Percentiles rank a stretch among this genome's conserved stretches.
Conservation (phyloP, 2,329 filamentous ascomycete genomes). For the Knufia fluminis region DNA sequence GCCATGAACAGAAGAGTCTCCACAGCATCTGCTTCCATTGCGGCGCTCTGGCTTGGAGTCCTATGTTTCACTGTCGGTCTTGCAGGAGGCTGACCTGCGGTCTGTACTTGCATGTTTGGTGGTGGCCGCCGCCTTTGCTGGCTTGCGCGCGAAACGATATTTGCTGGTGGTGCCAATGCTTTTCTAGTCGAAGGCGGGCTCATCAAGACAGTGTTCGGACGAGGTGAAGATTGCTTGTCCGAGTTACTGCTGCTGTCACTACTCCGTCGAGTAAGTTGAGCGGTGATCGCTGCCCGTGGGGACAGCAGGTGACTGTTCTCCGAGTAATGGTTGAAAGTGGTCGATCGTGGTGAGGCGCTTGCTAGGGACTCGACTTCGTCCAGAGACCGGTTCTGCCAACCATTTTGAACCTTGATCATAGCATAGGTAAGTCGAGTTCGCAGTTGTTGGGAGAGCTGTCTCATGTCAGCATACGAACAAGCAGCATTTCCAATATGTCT, state of each 20-base stretch:
- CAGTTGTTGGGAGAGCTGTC: conserved; percentile 65
- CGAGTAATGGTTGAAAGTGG: conserved; percentile 45
- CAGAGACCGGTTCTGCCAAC: conserved; percentile 71
- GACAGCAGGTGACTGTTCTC: conserved; percentile 40
- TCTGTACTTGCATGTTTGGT: conserved; percentile 26
- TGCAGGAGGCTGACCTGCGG: neutral
- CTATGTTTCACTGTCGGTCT: conserved; percentile 24
- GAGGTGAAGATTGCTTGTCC: neutral
- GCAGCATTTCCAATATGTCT: conserved; percentile 28
- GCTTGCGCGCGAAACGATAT: conserved; percentile 29
- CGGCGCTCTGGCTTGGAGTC: conserved; percentile 35
- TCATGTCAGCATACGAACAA: conserved; percentile 14
- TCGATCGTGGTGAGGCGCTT: conserved; percentile 57
- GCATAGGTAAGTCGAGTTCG: conserved; percentile 82
- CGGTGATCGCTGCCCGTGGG: conserved; percentile 37
- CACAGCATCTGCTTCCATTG: conserved; percentile 43
- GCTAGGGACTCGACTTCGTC: conserved; percentile 68
- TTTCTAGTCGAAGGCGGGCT: conserved; percentile 13
- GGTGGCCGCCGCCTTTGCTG: conserved; percentile 31
- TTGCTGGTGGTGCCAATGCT: conserved; percentile 34
- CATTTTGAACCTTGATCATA: conserved; percentile 85
- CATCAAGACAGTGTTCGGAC: conserved; percentile 2
- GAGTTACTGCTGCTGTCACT: conserved; percentile 21
- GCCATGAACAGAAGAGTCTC: conserved; percentile 43
- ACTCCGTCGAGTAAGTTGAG: conserved; percentile 16